Base-by-base conservation (phyloP, 1,139 yeast genomes). In the Nakaseomyces nivariensis region DNA sequence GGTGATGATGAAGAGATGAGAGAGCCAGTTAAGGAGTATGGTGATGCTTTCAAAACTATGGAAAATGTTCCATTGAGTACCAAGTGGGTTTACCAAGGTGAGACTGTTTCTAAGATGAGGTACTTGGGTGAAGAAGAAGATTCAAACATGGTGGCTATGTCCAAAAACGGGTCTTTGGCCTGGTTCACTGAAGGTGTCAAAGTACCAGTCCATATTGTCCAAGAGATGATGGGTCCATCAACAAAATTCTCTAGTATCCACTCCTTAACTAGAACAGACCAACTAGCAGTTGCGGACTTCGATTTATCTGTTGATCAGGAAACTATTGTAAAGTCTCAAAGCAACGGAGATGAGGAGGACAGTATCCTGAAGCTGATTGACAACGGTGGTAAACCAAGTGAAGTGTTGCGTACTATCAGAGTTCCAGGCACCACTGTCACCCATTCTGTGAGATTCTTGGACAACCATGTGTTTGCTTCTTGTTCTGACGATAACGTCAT, bases 401-500 rank as follows among this genome's bases (percentile, higher is more conserved):
- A 57, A 24, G 54, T 59, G 5, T 48, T 60, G 48, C 57, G 63
- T 11, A 58, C 57, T 9, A 53, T 63, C 29, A 54, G 53, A 42
- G 57, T 63, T 22, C 63, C 64, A 7, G 63, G 57, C n/a, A 57
- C 66, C 4, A 57, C 63, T 3, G 61, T 57, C 17, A 56, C 65
- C 1, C 66, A 58, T 44, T 52, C 61, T 3, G 64, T 64, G 3
- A 56, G 64, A 45, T 64, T 64, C 43, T 61, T 61, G 42, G 62
- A 62, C 49, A 60, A 61, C 49, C 57, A 62, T 45, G 40, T 62
- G 13, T 63, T 62, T 50, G 63, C 60, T 27, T 55, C 66, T 1
- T 61, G 66, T 48, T 63, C 67, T 6, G 64, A 61, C 51, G 67
- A 62, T 47, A 63, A 62, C 49, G 49, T 55, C 9, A 47, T 63